Percentiles rank a stretch among this genome's conserved stretches.
These are phyloP conservation scores for Penicillium robsamsonii DNA, from an alignment of 495 filamentous ascomycete genomes.

Conservation along the genomic window DNA sequence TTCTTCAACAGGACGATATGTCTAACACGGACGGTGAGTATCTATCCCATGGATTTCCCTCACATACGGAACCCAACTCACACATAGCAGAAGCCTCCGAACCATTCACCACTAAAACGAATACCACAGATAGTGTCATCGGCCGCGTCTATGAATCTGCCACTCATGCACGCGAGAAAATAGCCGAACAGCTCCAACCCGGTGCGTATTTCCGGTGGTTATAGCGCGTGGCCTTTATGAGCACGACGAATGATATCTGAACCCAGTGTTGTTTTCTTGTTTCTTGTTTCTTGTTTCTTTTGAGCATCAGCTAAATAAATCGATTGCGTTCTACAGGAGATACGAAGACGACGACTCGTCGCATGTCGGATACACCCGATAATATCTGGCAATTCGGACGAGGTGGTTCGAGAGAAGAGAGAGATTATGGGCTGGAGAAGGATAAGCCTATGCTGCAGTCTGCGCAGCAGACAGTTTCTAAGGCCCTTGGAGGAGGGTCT, in stretches of 20 bases:
- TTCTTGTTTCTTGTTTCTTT: background rate
- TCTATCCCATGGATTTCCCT: background rate
- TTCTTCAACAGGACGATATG: constrained; percentile 9
- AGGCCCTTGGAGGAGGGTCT: constrained; percentile 31
- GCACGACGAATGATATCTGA: background rate
- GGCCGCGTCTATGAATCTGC: constrained; percentile 19
- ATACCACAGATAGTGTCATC: constrained; percentile 16
- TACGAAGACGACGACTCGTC: constrained; percentile 27
- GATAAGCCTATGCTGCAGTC: constrained; percentile 18
- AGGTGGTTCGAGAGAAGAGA: constrained; percentile 5
- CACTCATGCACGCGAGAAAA: constrained; percentile 20
- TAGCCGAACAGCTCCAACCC: constrained; percentile 26
- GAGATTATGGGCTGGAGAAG: constrained; percentile 2
- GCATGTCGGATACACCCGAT: constrained; percentile 27
- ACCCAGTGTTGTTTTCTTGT: background rate
- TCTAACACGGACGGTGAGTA: constrained; percentile 15
- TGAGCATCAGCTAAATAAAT: background rate
- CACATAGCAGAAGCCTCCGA: constrained; percentile 16
- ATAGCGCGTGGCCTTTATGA: background rate
- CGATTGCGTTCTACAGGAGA: constrained; percentile 20
- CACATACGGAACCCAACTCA: background rate
- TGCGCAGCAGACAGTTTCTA: constrained; percentile 27
- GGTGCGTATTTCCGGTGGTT: constrained; percentile 18
- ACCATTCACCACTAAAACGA: constrained; percentile 11
- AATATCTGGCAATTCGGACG: constrained; percentile 9